Evolutionary conservation across 768 basidiomycete genomes (phyloP).

Genomic region (Tricholomella constricta): DNA sequence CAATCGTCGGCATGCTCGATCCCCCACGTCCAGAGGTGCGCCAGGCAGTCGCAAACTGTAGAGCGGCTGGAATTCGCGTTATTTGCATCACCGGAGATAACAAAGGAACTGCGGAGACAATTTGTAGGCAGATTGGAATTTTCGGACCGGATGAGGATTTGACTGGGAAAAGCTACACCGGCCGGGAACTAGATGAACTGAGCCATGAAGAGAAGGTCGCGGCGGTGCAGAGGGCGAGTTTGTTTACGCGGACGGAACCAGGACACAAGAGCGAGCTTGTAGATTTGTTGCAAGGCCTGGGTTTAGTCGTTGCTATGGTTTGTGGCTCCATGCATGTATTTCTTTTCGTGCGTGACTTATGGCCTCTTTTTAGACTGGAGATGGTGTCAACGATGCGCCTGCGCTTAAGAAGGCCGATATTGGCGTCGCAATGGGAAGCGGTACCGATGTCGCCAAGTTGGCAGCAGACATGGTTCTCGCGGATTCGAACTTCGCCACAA

Average conservation of each 20-base stretch:
- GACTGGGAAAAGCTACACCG: conserved; percentile 95
- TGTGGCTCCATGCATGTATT: conserved; percentile 11
- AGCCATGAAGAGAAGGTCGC: conserved; percentile 77
- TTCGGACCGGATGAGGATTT: conserved; percentile 86
- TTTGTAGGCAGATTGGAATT: conserved; percentile 95
- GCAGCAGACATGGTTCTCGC: conserved; percentile 98
- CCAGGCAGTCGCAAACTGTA: conserved; percentile 85
- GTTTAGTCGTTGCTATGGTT: conserved; percentile 95
- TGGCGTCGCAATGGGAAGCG: conserved; percentile 98
- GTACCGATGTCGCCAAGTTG: conserved; percentile 97
- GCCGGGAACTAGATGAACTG: conserved; percentile 85
- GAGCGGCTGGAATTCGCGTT: conserved; percentile 90
- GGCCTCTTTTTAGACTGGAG: conserved; percentile 68
- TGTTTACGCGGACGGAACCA: conserved; percentile 95
- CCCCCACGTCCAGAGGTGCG: conserved; percentile 95
- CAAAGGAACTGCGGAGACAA: conserved; percentile 96
- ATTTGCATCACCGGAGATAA: conserved; percentile 99
- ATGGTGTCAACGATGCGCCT: conserved; percentile 98
- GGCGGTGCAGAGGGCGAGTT: conserved; percentile 83
- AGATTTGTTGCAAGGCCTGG: conserved; percentile 88
- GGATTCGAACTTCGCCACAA: conserved; percentile 97
- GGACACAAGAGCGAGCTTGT: conserved; percentile 94
- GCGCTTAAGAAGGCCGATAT: conserved; percentile 97
- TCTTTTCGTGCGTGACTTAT: conserved; percentile 1
- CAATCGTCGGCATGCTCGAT: conserved; percentile 96